phyloP scores from a whole-genome alignment of 2,329 filamentous ascomycete genomes.

The Diaporthe destruens region DNA sequence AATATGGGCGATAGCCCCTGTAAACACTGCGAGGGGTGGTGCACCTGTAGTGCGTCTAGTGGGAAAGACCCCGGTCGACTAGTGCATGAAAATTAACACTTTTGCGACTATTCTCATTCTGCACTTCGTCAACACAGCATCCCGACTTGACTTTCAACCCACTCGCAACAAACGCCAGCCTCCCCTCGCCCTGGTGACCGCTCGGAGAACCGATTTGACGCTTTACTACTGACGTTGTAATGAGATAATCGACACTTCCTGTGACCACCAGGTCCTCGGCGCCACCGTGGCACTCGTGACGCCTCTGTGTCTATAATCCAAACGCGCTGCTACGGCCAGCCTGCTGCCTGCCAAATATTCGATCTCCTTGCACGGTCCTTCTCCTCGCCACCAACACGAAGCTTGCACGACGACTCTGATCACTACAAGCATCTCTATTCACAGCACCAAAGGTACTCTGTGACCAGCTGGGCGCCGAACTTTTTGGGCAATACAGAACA shows the following conservation, averaged over 20 bases:
- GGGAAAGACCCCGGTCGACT: conserved; percentile 11
- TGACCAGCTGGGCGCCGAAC: conserved; percentile 25
- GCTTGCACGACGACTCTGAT: neutral
- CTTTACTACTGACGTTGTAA: conserved; percentile 33
- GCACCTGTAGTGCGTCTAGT: neutral
- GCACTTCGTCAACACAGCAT: conserved; percentile 24
- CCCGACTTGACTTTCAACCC: neutral
- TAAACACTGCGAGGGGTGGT: neutral
- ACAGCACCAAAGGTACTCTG: conserved; percentile 29
- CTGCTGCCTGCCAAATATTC: neutral
- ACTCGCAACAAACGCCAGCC: neutral
- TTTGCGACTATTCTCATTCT: conserved; percentile 27
- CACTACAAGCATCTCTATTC: conserved; percentile 12
- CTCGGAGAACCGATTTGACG: conserved; percentile 10
- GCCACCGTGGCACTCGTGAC: conserved; percentile 31
- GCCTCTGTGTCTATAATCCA: conserved; percentile 15
- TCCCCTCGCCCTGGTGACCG: neutral
- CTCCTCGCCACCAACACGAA: neutral
- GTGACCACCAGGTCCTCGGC: conserved; percentile 36
- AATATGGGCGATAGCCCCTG: too few species aligned
- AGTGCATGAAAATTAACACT: conserved; percentile 31
- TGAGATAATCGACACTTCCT: conserved; percentile 40
- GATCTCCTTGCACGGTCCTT: neutral
- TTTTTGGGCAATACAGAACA: neutral
- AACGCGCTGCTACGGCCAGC: conserved; percentile 14